phyloP scores from a whole-genome alignment of 768 basidiomycete species.

The Leucocoprinus sp. region DNA sequence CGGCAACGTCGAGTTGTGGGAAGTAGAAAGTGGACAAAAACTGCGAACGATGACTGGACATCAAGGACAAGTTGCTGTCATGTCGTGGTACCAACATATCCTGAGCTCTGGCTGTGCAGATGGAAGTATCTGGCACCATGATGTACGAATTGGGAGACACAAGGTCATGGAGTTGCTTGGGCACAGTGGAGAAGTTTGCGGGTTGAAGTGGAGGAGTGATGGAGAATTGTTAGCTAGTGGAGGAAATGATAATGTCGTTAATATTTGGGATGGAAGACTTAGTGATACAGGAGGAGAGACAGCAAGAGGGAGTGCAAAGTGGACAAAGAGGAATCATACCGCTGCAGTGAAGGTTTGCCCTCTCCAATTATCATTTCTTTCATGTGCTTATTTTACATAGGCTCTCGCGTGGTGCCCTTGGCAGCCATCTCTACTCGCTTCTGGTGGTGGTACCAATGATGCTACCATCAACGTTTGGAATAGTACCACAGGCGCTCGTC shows the following conservation, averaged over 20 bases:
- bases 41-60: constrained; percentile 91
- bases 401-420: constrained; percentile 97
- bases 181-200: constrained; percentile 90
- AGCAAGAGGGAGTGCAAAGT: constrained; percentile 61
- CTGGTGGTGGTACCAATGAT: constrained; percentile 93
- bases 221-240: constrained; percentile 90
- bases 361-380: not conserved
- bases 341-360: constrained; percentile 66
- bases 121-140: constrained; percentile 95
- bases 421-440: constrained; percentile 85
- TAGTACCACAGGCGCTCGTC: constrained; percentile 82
- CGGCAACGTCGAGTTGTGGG: constrained; percentile 94
- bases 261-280: constrained; percentile 90
- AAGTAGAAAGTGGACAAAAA: constrained; percentile 68
- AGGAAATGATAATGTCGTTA: constrained; percentile 96
- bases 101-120: constrained; percentile 86
- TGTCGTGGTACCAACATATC: constrained; percentile 85
- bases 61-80: constrained; percentile 69
- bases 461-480: constrained; percentile 89
- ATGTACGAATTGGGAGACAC: constrained; percentile 81
- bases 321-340: constrained; percentile 87
- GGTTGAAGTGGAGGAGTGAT: constrained; percentile 81
- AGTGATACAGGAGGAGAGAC: constrained; percentile 45
- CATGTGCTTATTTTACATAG: constrained; percentile 27
- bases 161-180: constrained; percentile 87